Evolutionary conservation across 2,329 filamentous ascomycete species (phyloP), one percentile per base, ranked within the genome.

Genomic region (Microsporum audouinii): DNA sequence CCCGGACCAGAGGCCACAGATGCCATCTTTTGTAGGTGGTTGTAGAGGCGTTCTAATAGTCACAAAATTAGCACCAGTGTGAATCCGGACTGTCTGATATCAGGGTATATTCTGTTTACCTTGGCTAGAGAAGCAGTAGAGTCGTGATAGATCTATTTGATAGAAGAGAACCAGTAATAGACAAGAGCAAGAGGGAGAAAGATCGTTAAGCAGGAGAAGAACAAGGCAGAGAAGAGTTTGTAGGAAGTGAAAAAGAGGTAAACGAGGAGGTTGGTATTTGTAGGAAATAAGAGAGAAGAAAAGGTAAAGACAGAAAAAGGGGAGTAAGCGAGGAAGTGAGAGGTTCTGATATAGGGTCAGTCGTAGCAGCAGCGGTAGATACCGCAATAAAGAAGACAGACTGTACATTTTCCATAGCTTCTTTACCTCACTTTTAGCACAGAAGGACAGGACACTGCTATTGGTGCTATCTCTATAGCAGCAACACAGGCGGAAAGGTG

Each of bases 301-400:
- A 53, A 55, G 36, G 5, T 17, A 45, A 53, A 27, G 36, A 33
- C 41, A 38, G 57, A 38, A 55, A 57, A 51, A 36, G 27, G 36
- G 38, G 31, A 38, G 38, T 23, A 57, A 23, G 60, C 39, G 36
- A 58, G 29, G 17, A 58, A 58, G 56, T 58, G 56, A 58, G 56
- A 31, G 56, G 5, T 38, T 17, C 8, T 17, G 8, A 8, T 36
- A 38, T 7, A 55, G 4, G 6, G 12, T 12, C 8, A 49, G 3
- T 12, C 45, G 36, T 31, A 36, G 17, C 12, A 34, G 36, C 31
- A 17, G 23, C 12, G 33, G 49, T 12, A 23, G 36, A 55, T 55
- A 23, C 29, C 49, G 45, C 45, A 49, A 27, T 31, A 49, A 4
- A 2, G 27, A 31, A 12, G 23, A 10, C 27, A 49, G 8, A 49